Conservation (phyloP, 1,139 yeast genomes). For the Yamadazyma friedrichii region DNA sequence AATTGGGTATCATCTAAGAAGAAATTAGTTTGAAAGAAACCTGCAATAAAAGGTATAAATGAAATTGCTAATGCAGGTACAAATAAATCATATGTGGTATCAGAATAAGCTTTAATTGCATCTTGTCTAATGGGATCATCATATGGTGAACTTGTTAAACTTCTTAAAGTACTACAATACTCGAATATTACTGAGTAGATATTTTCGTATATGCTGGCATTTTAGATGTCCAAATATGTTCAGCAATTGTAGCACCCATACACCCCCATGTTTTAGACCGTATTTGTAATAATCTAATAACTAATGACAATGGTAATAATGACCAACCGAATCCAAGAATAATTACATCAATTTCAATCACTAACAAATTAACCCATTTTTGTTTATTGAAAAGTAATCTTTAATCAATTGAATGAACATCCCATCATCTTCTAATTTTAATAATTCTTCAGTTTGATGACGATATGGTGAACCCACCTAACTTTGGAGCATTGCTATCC, state of each 20-base stretch:
- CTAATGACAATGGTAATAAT: constrained; percentile 35
- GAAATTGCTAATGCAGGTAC: constrained; percentile 24
- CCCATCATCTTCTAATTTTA: constrained; percentile 88
- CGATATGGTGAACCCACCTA: constrained; percentile 10
- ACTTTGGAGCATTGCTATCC: constrained; percentile 24
- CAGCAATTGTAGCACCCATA: constrained; percentile 44
- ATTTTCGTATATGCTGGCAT: constrained; percentile 30
- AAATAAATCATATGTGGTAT: constrained; percentile 21
- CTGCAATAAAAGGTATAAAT: constrained; percentile 22
- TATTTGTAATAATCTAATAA: constrained; percentile 41
- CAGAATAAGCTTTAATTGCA: constrained; percentile 25
- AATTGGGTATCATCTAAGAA: constrained; percentile 30
- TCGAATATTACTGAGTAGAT: constrained; percentile 21
- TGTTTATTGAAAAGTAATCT: constrained; percentile 73
- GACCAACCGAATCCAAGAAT: constrained; percentile 33
- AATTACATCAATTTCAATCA: constrained; percentile 30
- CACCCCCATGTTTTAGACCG: constrained; percentile 43
- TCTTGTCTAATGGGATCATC: constrained; percentile 25
- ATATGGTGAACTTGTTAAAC: constrained; percentile 18
- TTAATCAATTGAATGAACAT: constrained; percentile 83
- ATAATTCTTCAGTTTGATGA: constrained; percentile 55
- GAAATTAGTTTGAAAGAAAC: constrained; percentile 30
- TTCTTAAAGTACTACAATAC: constrained; percentile 18
- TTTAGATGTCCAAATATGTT: constrained; percentile 47
- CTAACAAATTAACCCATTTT: constrained; percentile 6